Evolutionary conservation across 768 basidiomycete species (phyloP).

Genomic region (Ephemerocybe angulata): DNA sequence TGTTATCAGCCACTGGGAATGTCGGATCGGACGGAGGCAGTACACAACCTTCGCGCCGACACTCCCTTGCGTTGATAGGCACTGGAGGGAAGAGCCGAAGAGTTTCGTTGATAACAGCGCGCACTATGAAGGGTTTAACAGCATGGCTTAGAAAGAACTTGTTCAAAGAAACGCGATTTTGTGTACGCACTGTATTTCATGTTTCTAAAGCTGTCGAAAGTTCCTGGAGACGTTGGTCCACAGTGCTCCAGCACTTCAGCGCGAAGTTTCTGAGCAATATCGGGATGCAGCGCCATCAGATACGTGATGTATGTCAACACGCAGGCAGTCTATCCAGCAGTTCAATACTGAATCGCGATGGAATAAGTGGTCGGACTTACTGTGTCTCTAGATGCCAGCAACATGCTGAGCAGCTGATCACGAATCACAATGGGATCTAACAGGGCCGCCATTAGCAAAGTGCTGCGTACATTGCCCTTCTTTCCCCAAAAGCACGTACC

Average conservation of each 20-base stretch:
- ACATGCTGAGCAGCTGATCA: constrained; percentile 73
- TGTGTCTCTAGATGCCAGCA: constrained; percentile 77
- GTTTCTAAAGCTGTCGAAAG: constrained; percentile 52
- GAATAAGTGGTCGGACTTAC: constrained; percentile 31
- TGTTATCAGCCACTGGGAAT: constrained; percentile 29
- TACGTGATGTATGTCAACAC: constrained; percentile 69
- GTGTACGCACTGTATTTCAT: constrained; percentile 62
- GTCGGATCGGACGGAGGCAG: constrained; percentile 53
- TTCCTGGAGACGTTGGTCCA: constrained; percentile 45
- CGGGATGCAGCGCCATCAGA: constrained; percentile 62
- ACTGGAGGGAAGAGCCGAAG: constrained; percentile 78
- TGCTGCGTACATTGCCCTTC: background rate
- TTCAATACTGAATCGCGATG: background rate
- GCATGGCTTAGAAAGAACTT: no score
- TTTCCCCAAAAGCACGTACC: constrained; percentile 37
- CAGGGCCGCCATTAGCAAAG: constrained; percentile 1
- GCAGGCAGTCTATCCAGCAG: constrained; percentile 53
- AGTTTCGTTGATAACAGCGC: constrained; percentile 76
- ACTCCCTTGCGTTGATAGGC: constrained; percentile 66
- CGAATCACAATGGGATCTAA: constrained; percentile 66
- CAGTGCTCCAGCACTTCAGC: constrained; percentile 58
- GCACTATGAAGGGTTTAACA: constrained; percentile 38
- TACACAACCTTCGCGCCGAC: constrained; percentile 43
- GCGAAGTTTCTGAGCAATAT: constrained; percentile 49
- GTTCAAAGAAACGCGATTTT: no score